Evolutionary conservation across 768 basidiomycete genomes (phyloP), one percentile per base, ranked within the genome.

Genomic region (Lactarius psammicola): DNA sequence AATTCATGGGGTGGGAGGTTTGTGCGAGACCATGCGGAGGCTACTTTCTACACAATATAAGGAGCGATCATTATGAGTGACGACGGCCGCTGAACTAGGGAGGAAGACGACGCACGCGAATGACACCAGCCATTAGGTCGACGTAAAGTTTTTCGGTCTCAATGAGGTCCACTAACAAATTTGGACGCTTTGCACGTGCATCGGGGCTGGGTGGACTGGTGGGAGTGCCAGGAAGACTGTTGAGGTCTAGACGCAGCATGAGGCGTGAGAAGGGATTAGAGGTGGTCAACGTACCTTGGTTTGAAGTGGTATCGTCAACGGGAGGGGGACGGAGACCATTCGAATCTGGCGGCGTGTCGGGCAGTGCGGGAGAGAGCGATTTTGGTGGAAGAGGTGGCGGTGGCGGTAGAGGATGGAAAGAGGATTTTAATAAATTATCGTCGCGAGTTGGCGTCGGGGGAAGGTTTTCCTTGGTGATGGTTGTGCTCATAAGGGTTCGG

Each of bases 11-110:
- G 97, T 20, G 97, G 97, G 44, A 99, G 87, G 75, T 98, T 98
- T 46, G 87, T 85, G 49, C 94, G 82, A 11, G 95, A 97, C 97
- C 97, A 99, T 57, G 97, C 97, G n/a, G 89, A 88, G 11, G 97
- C 97, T 5, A 97, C 91, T 85, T 91, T 94, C 95, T 98, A 74
- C 18, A 62, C 23, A 1, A 31, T 42, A 40, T 3, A 44, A 38
- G 33, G 11, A 54, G 33, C n/a, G 17, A 58, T 11, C 1, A 11
- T n/a, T 34, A 67, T 40, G 26, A 56, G 61, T n/a, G 28, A 69
- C 34, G 57, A 64, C 62, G 44, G 63, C 30, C 13, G 18, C 49
- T 20, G 17, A 60, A 6, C 9, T 33, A 49, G 66, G 60, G 56
- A 40, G 61, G 53, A 42, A 36, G 33, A 38, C 28, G 49, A 79